phyloP scores from a whole-genome alignment of 495 filamentous ascomycete species.

The Aspergillus cavernicola region DNA sequence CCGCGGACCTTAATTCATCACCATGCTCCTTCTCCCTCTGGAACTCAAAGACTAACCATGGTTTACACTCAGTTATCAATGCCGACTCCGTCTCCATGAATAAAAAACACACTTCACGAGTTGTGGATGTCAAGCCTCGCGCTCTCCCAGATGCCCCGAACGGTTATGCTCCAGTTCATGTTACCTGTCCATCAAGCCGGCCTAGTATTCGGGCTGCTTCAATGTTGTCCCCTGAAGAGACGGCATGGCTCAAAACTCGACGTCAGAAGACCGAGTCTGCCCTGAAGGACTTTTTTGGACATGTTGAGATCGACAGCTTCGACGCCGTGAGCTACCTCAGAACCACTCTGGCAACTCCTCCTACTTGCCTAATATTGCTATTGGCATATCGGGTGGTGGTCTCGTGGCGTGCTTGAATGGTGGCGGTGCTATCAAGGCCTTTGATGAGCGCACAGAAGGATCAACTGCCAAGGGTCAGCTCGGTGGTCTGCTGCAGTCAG shows the following conservation, averaged over 20 bases:
- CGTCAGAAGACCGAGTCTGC: constrained; percentile 55
- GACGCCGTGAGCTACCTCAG: constrained; percentile 69
- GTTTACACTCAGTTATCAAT: no score
- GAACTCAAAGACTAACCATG: no score
- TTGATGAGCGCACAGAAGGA: constrained; percentile 70
- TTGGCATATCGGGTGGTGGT: constrained; percentile 62
- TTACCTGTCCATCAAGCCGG: constrained; percentile 39
- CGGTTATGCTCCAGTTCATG: constrained; percentile 41
- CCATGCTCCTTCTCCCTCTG: no score
- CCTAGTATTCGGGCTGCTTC: constrained; percentile 54
- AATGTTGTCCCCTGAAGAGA: constrained; percentile 62
- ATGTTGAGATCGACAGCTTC: constrained; percentile 70
- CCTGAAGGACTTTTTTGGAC: constrained; percentile 68
- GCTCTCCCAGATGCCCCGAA: constrained; percentile 45
- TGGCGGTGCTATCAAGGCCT: constrained; percentile 81
- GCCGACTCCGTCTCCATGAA: no score
- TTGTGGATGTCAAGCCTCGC: no score
- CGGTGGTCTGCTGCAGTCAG: constrained; percentile 74
- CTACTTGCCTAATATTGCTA: constrained; percentile 62
- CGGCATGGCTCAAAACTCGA: constrained; percentile 58
- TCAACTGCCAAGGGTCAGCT: constrained; percentile 65
- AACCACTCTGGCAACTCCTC: constrained; percentile 56
- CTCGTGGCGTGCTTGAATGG: constrained; percentile 87
- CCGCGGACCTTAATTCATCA: no score
- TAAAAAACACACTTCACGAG: no score